Evolutionary conservation across 768 basidiomycete genomes (phyloP), one percentile per base, ranked within the genome.

Genomic region (Pleurotus tuber-regium): DNA sequence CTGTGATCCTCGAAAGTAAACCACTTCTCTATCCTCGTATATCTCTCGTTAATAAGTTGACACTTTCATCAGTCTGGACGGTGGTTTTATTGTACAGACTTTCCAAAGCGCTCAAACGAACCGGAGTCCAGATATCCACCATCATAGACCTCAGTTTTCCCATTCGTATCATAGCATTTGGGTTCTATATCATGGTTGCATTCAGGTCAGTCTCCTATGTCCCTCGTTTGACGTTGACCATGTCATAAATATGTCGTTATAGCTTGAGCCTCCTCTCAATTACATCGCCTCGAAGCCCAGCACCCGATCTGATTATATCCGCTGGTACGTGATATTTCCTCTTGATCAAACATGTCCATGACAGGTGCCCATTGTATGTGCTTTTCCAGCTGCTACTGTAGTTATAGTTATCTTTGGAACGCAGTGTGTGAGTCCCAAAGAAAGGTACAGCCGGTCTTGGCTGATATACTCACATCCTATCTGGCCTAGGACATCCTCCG

Each of bases 401-500:
- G 59, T 74, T 10, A 62, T 78, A n/a, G 24, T 78, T 28, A 71
- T 77, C 36, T 80, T 80, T 56, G 77, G 68, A 1, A 74, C 77
- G 1, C 77, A 78, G 57, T 62, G 50, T 43, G 75, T 72, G 61
- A 49, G 62, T 23, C 24, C 23, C 38, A 35, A 28, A 43, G 28
- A 26, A 29, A 14, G 19, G 48, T 25, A 19, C 36, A 36, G 23
- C 52, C 12, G 16, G 9, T 14, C 35, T 33, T 30, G 16, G 53
- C 10, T 24, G 25, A 1, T 23, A 36, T 26, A 72, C 18, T 36
- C 5, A 9, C 9, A 39, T 39, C 14, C 10, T 23, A 6, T 21
- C 11, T 6, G 24, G 19, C 16, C 19, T 28, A 50, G 70, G 76
- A 76, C 54, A 69, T 76, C 48, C 44, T 73, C 2, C 56, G 59